phyloP scores from a whole-genome alignment of 345 rosid species.

The Populus deltoides region DNA sequence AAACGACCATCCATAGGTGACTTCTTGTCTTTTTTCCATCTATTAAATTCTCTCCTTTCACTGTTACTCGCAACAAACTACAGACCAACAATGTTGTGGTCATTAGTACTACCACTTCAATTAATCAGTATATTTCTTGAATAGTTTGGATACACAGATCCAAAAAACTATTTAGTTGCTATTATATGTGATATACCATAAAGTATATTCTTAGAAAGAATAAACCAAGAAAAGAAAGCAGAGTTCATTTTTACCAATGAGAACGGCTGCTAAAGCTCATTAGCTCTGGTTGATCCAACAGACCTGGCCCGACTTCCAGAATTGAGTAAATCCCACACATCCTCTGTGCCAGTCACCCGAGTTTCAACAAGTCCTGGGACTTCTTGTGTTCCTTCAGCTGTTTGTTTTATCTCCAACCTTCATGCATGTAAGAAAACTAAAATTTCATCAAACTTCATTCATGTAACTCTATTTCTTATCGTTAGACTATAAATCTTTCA shows the following conservation, averaged over 20 bases:
- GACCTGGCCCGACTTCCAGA: conserved; percentile 75
- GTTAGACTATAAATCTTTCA: neutral
- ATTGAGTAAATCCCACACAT: conserved; percentile 89
- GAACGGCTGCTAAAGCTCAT: conserved; percentile 95
- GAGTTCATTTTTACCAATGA: conserved; percentile 60
- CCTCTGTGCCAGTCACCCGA: conserved; percentile 60
- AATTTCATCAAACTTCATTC: neutral
- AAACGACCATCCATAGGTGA: conserved; percentile 94
- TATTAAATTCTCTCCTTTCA: conserved; percentile 68
- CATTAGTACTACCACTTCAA: neutral
- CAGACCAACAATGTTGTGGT: conserved; percentile 6
- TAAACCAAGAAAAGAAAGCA: neutral
- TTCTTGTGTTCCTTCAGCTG: conserved; percentile 93
- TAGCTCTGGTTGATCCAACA: conserved; percentile 93
- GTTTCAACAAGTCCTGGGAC: conserved; percentile 94
- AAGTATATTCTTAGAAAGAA: too few species aligned
- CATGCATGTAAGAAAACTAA: conserved; percentile 8
- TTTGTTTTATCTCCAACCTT: conserved; percentile 96
- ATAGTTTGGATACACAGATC: neutral
- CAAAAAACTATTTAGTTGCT: neutral
- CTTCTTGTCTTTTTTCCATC: conserved; percentile 80
- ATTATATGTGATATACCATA: too few species aligned
- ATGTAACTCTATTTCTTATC: neutral
- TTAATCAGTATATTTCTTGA: neutral
- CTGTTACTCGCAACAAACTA: conserved; percentile 86